phyloP scores from a whole-genome alignment of 495 filamentous ascomycete species.

The Aspergillus coremiiformis region DNA sequence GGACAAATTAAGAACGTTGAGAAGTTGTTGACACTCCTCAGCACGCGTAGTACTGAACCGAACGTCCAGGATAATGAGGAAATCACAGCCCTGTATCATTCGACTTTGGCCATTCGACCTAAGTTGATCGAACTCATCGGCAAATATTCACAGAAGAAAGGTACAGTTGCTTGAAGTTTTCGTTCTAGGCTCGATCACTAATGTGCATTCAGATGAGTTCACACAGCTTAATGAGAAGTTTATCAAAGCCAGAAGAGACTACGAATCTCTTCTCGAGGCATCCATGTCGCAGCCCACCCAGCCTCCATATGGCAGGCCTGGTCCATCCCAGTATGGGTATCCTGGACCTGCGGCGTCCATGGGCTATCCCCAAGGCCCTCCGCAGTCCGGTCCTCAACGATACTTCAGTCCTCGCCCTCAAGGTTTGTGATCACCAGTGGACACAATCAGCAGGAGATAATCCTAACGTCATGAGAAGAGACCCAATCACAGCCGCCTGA shows the following conservation, averaged over 20 bases:
- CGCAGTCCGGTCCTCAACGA: slow-evolving; percentile 57
- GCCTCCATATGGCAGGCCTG: slow-evolving; percentile 60
- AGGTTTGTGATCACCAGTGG: slow-evolving; percentile 27
- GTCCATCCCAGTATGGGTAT: slow-evolving; percentile 58
- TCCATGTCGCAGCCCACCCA: slow-evolving; percentile 89
- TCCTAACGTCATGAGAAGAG: slow-evolving; percentile 20
- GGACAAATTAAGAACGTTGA: slow-evolving; percentile 98
- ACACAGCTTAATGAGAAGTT: slow-evolving; percentile 98
- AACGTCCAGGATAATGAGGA: slow-evolving; percentile 86
- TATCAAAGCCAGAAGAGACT: slow-evolving; percentile 95
- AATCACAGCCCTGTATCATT: slow-evolving; percentile 88
- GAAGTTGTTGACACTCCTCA: slow-evolving; percentile 87
- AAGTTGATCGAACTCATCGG: slow-evolving; percentile 98
- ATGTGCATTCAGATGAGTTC: slow-evolving; percentile 68
- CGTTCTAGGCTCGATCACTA: slow-evolving; percentile 6
- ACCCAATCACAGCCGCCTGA: slow-evolving; percentile 24
- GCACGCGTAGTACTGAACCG: slow-evolving; percentile 85
- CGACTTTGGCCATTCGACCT: slow-evolving; percentile 85
- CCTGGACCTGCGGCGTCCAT: slow-evolving; percentile 40
- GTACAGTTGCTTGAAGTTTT: slow-evolving; percentile 33
- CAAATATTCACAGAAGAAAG: slow-evolving; percentile 99
- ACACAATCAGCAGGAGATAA: background rate
- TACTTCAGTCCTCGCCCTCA: slow-evolving; percentile 59
- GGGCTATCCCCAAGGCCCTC: slow-evolving; percentile 42
- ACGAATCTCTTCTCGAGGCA: slow-evolving; percentile 88